These are phyloP conservation scores for Diversispora epigaea DNA, from an alignment of 192 early-diverging fungal species.

Conservation along the genomic window DNA sequence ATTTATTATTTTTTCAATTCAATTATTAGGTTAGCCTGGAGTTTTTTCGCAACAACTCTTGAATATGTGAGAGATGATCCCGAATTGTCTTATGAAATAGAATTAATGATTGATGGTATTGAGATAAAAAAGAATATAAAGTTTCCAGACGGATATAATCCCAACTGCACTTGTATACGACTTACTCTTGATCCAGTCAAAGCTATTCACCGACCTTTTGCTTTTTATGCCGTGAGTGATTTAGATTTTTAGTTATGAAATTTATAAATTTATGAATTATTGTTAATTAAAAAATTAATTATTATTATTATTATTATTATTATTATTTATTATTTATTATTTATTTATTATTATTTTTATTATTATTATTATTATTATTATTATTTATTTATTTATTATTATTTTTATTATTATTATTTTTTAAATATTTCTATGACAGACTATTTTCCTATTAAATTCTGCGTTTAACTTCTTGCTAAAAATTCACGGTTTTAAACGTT, in stretches of 20 bases:
- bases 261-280: neutral
- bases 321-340: too few species aligned
- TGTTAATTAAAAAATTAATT: constrained; percentile 5
- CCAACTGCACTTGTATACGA: constrained; percentile 52
- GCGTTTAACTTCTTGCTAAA: neutral
- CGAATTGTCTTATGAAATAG: constrained; percentile 42
- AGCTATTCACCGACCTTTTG: constrained; percentile 55
- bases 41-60: constrained; percentile 47
- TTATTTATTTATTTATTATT: too few species aligned
- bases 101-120: constrained; percentile 39
- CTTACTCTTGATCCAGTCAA: constrained; percentile 56
- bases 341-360: too few species aligned
- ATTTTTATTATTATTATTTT: too few species aligned
- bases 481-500: constrained; percentile 25
- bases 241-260: neutral
- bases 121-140: constrained; percentile 41
- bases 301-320: too few species aligned
- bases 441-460: neutral
- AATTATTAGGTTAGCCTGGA: constrained; percentile 53
- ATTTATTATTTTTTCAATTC: neutral
- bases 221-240: constrained; percentile 52
- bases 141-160: constrained; percentile 47
- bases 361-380: too few species aligned
- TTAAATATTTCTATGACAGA: constrained; percentile 1
- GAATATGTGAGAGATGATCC: constrained; percentile 38